Evolutionary conservation across 371 early-diverging fungal species (phyloP).

Genomic region (Mucor ambiguus): DNA sequence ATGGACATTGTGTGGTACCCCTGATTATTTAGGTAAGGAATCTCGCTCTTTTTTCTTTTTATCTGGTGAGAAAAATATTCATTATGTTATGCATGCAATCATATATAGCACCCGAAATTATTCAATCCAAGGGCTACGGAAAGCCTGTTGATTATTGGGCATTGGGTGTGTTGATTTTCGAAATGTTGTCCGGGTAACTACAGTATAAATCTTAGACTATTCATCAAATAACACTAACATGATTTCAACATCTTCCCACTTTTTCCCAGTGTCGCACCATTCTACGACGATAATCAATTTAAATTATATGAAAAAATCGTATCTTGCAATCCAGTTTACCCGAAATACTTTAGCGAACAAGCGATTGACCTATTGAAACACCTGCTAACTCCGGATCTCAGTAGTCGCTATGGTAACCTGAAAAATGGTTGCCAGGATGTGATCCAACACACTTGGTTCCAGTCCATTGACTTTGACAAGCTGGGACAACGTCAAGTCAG

Average conservation of each 20-base stretch:
- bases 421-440: conserved; percentile 85
- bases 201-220: conserved; percentile 1
- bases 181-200: conserved; percentile 83
- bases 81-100: conserved; percentile 27
- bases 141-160: conserved; percentile 98
- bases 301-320: conserved; percentile 92
- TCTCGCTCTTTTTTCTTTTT: neutral
- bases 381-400: conserved; percentile 83
- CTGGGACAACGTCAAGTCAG: conserved; percentile 69
- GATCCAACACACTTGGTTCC: conserved; percentile 93
- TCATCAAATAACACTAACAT: conserved; percentile 1
- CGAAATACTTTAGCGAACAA: conserved; percentile 78
- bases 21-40: conserved; percentile 76
- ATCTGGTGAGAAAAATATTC: neutral
- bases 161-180: conserved; percentile 94
- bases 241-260: conserved; percentile 13
- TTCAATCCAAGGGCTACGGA: conserved; percentile 94
- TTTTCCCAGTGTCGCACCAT: conserved; percentile 67
- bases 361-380: conserved; percentile 88
- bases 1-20: conserved; percentile 97
- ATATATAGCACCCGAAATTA: conserved; percentile 94
- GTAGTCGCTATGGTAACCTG: conserved; percentile 88
- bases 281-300: conserved; percentile 90
- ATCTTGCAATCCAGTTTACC: conserved; percentile 51
- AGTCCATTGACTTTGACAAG: conserved; percentile 87